Base-by-base conservation (phyloP, 73 alveolate species). In the Breviolum minutum region DNA sequence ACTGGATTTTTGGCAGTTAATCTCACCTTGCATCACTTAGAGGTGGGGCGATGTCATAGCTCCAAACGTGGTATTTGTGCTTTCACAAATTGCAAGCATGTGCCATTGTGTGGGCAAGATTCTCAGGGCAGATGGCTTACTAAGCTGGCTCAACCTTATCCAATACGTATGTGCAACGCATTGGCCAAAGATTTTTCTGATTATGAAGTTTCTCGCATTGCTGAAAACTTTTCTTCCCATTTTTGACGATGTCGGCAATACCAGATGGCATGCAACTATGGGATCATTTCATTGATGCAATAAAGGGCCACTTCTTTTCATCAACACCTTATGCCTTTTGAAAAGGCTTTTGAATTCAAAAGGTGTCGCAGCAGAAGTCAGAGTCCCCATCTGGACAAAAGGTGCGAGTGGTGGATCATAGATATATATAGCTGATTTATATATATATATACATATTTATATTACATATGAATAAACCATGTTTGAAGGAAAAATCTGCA, bases 261-360 rank as follows among this genome's bases (percentile, higher is more conserved):
- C 86, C 86, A 76, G 86, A 76, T 8, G 86, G 86, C 86, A 27
- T 26, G 9, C 86, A 76, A 76, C 9, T 24, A 76, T 76, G 86
- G 86, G 86, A 63, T 61, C 86, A 61, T 8, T 6, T 24, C 32
- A 10, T 26, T 76, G 86, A 26, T 27, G 86, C 86, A 76, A 76
- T 5, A 5, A 76, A 10, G 86, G 86, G 86, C 24, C 86, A 76
- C 86, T 76, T n/a, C n/a, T n/a, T n/a, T n/a, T n/a, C n/a, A n/a
- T n/a, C n/a, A n/a, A n/a, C n/a, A n/a, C n/a, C n/a, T n/a, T n/a
- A n/a, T n/a, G n/a, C n/a, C n/a, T n/a, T n/a, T n/a, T n/a, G n/a
- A n/a, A n/a, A n/a, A n/a, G n/a, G n/a, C n/a, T 66, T 17, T 17
- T 66, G 74, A 17, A 66, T 66, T 17, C 11, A 66, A 66, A 66